These are phyloP conservation scores for Claviceps sp. DNA, from an alignment of 2,329 filamentous ascomycete species.

Conservation along the genomic window DNA sequence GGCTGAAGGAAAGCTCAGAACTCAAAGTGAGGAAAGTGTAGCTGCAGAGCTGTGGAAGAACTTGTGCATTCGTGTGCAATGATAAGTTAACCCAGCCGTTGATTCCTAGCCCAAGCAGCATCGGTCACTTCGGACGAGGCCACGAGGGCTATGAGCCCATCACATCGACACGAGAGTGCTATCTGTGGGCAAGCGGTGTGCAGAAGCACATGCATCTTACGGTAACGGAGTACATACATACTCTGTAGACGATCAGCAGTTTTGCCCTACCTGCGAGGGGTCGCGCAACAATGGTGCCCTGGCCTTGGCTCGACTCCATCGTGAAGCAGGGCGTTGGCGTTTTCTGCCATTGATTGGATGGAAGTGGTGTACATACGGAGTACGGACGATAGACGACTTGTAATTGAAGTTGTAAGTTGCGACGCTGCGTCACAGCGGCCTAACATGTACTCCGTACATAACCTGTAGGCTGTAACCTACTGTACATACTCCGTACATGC, in stretches of 20 bases:
- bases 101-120: neutral
- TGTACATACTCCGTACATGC: too few relatives aligned
- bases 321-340: neutral
- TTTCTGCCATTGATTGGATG: neutral
- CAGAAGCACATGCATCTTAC: neutral
- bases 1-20: neutral
- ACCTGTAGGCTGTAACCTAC: too few relatives aligned
- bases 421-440: neutral
- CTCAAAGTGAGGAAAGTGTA: neutral
- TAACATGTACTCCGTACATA: too few relatives aligned
- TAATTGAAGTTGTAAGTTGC: neutral
- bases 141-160: neutral
- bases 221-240: too few relatives aligned
- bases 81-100: too few relatives aligned
- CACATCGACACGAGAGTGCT: neutral
- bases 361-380: neutral
- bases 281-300: neutral
- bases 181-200: neutral
- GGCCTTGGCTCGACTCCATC: neutral
- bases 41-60: neutral
- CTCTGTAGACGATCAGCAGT: neutral
- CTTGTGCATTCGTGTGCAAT: neutral
- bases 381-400: neutral
- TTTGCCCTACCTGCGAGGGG: neutral
- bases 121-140: neutral